Evolutionary conservation across 148 eudicot genomes (phyloP).

Genomic region (Simmondsia chinensis): DNA sequence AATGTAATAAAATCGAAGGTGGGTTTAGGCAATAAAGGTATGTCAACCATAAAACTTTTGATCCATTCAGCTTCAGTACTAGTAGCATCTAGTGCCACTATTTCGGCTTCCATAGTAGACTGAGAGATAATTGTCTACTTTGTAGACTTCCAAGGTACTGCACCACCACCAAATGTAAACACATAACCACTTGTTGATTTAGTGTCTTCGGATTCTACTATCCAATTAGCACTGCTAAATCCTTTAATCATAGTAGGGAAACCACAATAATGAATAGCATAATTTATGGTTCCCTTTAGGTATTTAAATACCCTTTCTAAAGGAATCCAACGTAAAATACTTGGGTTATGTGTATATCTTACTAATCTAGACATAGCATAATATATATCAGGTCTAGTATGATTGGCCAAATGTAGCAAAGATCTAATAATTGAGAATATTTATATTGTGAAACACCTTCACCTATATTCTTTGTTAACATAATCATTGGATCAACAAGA

Average conservation of each 20-base stretch:
- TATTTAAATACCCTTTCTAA: background rate
- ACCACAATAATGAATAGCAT: background rate
- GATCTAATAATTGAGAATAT: too few species aligned
- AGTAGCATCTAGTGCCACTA: background rate
- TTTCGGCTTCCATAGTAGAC: background rate
- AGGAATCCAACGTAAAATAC: background rate
- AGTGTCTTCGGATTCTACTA: background rate
- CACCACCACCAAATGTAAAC: background rate
- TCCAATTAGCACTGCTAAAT: conserved; percentile 3
- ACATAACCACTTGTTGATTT: conserved; percentile 2
- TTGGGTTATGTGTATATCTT: background rate
- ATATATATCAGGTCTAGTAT: background rate
- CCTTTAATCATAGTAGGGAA: background rate
- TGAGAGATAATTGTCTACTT: background rate
- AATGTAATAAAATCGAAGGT: background rate
- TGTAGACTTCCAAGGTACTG: background rate
- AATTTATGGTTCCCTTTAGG: background rate
- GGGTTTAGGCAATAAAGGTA: background rate
- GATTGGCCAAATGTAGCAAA: background rate
- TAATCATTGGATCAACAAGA: background rate
- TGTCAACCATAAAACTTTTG: background rate
- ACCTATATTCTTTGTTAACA: background rate
- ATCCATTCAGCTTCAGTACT: background rate
- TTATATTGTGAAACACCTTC: background rate
- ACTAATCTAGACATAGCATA: background rate